These are phyloP conservation scores for Geranomyces variabilis DNA, from an alignment of 192 early-diverging fungal genomes.

Conservation along the genomic window DNA sequence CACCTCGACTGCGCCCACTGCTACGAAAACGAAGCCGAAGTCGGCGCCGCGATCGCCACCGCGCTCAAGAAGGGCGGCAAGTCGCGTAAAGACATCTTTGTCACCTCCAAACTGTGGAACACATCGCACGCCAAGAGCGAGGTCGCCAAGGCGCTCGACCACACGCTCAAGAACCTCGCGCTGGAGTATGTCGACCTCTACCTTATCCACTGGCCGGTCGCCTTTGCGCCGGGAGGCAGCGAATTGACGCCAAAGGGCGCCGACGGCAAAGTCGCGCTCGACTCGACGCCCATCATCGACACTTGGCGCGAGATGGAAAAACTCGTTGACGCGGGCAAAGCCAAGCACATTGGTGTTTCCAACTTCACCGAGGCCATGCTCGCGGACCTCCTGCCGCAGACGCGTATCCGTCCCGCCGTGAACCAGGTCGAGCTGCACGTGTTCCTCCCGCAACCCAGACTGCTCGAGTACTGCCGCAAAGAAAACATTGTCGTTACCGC, in stretches of 20 bases:
- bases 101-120: conserved; percentile 76
- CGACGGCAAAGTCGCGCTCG: conserved; percentile 38
- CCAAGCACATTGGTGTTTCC: conserved; percentile 81
- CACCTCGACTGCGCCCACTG: conserved; percentile 47
- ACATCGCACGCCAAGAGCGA: too few relatives aligned
- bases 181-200: conserved; percentile 80
- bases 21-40: conserved; percentile 71
- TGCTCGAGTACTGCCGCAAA: conserved; percentile 72
- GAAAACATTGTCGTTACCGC: conserved; percentile 77
- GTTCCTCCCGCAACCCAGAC: conserved; percentile 66
- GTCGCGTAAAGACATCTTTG: conserved; percentile 75
- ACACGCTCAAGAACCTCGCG: conserved; percentile 68
- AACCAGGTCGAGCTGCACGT: conserved; percentile 91
- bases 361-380: conserved; percentile 68
- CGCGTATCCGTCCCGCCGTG: conserved; percentile 75
- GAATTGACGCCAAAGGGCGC: conserved; percentile 10
- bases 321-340: conserved; percentile 70
- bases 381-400: conserved; percentile 65
- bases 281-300: conserved; percentile 64
- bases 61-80: conserved; percentile 37
- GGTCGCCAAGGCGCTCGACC: conserved; percentile 62
- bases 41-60: conserved; percentile 74
- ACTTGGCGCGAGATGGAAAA: conserved; percentile 87
- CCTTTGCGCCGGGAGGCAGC: conserved; percentile 42
- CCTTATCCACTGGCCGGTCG: conserved; percentile 84